Percentiles rank a stretch among this genome's conserved stretches.
Evolutionary conservation across 2,329 filamentous ascomycete species (phyloP).

Genomic region (Calonectria pteridis): DNA sequence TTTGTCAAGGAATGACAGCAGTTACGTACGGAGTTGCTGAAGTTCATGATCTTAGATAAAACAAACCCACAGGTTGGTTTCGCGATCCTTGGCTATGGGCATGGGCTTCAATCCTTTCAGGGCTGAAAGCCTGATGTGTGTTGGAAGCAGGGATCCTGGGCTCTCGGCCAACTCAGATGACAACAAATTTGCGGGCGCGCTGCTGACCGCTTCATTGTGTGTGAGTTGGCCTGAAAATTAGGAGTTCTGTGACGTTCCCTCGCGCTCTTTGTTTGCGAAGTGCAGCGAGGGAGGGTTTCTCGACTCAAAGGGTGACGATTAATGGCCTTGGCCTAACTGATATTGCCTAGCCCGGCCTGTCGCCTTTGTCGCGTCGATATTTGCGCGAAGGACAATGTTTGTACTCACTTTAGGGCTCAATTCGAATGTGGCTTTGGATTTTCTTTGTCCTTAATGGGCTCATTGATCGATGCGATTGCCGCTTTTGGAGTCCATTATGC

Average conservation of each 20-base stretch:
- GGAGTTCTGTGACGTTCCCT: neutral
- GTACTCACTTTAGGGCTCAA: neutral
- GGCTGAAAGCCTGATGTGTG: neutral
- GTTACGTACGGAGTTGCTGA: slow-evolving; percentile 1
- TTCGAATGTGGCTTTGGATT: neutral
- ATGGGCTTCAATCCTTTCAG: neutral
- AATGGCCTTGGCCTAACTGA: too few relatives aligned
- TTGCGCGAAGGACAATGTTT: neutral
- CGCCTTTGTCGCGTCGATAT: neutral
- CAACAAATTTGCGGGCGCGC: neutral
- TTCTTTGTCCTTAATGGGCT: neutral
- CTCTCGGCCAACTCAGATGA: neutral
- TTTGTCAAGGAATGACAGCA: neutral
- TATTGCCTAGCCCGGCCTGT: too few relatives aligned
- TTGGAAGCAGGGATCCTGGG: neutral
- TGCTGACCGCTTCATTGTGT: neutral
- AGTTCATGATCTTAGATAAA: slow-evolving; percentile 14
- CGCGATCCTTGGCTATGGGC: neutral
- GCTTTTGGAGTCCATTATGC: neutral
- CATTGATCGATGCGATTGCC: neutral
- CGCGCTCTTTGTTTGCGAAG: too few relatives aligned
- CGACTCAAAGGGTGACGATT: too few relatives aligned
- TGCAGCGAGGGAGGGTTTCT: neutral
- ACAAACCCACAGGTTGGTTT: neutral
- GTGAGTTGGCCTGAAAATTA: neutral